Evolutionary conservation across 768 basidiomycete species (phyloP).

Genomic region (Boletus vermiculosoides): DNA sequence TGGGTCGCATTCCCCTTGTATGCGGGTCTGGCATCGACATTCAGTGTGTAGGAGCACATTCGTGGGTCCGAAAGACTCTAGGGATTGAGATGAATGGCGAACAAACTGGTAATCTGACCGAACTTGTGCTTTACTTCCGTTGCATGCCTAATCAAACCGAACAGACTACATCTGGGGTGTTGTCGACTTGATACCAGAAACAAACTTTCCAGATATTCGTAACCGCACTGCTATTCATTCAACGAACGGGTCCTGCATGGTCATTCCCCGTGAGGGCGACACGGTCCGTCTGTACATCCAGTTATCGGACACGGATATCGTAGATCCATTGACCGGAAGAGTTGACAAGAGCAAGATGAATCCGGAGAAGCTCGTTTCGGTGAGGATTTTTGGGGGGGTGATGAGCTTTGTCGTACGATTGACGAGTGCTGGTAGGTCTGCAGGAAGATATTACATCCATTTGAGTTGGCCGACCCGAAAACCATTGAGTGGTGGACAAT

Average conservation of each 20-base stretch:
- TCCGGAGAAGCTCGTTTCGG: constrained; percentile 53
- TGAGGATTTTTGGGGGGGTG: constrained; percentile 21
- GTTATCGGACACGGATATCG: constrained; percentile 46
- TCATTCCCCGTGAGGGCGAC: constrained; percentile 71
- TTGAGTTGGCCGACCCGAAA: constrained; percentile 46
- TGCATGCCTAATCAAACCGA: not conserved
- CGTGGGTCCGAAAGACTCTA: constrained; percentile 46
- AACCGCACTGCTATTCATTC: constrained; percentile 68
- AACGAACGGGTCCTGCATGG: constrained; percentile 62
- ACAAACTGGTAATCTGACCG: constrained; percentile 36
- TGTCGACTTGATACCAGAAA: constrained; percentile 66
- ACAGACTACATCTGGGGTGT: constrained; percentile 83
- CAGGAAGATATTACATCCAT: constrained; percentile 56
- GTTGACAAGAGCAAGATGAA: constrained; percentile 52
- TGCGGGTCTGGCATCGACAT: not conserved
- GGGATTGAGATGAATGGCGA: constrained; percentile 49
- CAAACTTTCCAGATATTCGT: constrained; percentile 76
- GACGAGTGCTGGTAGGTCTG: constrained; percentile 42
- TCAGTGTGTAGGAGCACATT: constrained; percentile 38
- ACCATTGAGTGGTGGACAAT: constrained; percentile 70
- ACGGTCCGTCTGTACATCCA: constrained; percentile 72
- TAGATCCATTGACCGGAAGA: constrained; percentile 47
- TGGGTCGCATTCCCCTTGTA: constrained; percentile 1
- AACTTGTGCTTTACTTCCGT: not conserved
- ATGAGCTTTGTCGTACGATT: not conserved